phyloP scores from a whole-genome alignment of 1,284 basidiomycete species.

The Paramarasmius palmivorus region DNA sequence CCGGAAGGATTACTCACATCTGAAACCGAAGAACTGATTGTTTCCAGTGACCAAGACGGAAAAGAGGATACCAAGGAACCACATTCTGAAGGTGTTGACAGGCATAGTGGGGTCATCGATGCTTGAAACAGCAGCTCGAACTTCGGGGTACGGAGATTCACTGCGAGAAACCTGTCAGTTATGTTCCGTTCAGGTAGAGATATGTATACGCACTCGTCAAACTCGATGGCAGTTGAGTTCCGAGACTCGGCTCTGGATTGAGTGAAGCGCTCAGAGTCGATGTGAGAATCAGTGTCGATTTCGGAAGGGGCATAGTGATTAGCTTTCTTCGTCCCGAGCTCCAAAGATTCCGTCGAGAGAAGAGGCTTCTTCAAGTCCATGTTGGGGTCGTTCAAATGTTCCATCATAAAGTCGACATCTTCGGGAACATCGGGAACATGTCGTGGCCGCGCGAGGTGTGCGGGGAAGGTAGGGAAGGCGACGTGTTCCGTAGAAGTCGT shows the following conservation, averaged over 20 bases:
- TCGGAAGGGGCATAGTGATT: conserved; percentile 34
- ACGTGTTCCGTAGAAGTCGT: conserved; percentile 38
- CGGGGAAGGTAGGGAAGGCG: conserved; percentile 13
- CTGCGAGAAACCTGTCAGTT: conserved; percentile 36
- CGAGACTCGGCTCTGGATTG: conserved; percentile 55
- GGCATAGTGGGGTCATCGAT: conserved; percentile 79
- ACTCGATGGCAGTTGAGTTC: conserved; percentile 58
- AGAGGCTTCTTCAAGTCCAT: conserved; percentile 51
- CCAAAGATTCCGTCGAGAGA: conserved; percentile 32
- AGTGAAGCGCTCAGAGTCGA: conserved; percentile 45
- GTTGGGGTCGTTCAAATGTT: conserved; percentile 82
- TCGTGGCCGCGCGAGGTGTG: conserved; percentile 34
- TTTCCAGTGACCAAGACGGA: conserved; percentile 55
- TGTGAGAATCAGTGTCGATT: conserved; percentile 29
- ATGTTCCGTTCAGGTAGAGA: background rate
- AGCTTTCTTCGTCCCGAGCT: conserved; percentile 28
- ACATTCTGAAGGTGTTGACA: conserved; percentile 84
- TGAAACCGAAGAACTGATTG: conserved; percentile 70
- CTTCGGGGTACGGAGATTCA: conserved; percentile 87
- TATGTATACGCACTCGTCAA: conserved; percentile 60
- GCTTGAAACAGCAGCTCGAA: conserved; percentile 80
- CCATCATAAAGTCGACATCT: conserved; percentile 67
- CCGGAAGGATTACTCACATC: conserved; percentile 52
- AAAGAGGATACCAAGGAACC: conserved; percentile 72
- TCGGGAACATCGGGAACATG: conserved; percentile 71